Base-by-base conservation (phyloP, 2,329 filamentous ascomycete genomes). In the Raffaelea arxii region DNA sequence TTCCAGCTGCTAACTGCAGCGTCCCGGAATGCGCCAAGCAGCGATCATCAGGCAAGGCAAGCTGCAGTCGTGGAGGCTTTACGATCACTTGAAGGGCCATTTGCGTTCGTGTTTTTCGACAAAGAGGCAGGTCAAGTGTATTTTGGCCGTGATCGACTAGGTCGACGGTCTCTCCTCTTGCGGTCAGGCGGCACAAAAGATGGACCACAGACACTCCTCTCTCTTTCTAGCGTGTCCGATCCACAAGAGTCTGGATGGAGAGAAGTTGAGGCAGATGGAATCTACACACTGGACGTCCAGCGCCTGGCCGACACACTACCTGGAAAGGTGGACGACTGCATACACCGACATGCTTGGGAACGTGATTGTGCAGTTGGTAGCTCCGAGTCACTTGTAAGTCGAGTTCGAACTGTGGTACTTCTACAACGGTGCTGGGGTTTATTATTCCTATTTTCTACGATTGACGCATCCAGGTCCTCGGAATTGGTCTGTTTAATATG, bases 81-180 rank as follows among this genome's bases (percentile, higher is more conserved):
- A 36, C 72, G 77, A 46, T 69, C 64, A 35, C 77, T 91, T 23
- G 76, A 82, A 49, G 92, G 92, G 0, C 91, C 92, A 0, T 97
- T 92, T 66, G 86, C 91, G 2, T 92, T 97, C 63, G 77, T 91
- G 6, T 96, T 84, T 62, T 84, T 84, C 57, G 84, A 96, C 66
- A 73, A 71, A 16, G 57, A 61, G 10, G 68, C 74, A 45, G 69
- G 68, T 10, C 74, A 74, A 37, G 53, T 97, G 14, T 94, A 83
- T 63, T 96, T 86, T 62, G 89, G 86, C 6, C 78, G 92, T 53
- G 92, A 98, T 62, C 84, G 85, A 48, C 73, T 98, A 3, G 92
- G 92, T 9, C 77, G 92, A 48, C 78, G 92, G 42, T 97, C 92
- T 14, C 68, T 98, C 30, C 70, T 96, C 38, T 66, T 74, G 18